phyloP scores from a whole-genome alignment of 2,329 filamentous ascomycete species.

The Sordariomycetes sp. region DNA sequence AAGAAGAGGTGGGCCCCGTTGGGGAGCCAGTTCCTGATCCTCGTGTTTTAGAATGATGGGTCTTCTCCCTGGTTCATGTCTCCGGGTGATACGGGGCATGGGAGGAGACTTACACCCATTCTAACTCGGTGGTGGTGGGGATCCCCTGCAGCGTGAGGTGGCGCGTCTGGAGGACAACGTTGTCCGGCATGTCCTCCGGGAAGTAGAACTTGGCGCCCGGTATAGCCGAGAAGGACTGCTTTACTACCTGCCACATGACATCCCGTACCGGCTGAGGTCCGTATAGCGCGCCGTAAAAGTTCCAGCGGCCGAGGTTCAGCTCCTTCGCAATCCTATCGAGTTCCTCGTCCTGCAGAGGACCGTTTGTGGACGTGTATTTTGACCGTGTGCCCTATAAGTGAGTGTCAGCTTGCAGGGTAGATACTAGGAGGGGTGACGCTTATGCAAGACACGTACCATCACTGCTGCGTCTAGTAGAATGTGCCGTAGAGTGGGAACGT shows the following conservation, averaged over 20 bases:
- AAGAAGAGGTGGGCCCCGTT: slow-evolving; percentile 25
- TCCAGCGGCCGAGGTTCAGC: slow-evolving; percentile 29
- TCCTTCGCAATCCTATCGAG: slow-evolving; percentile 26
- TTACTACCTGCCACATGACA: slow-evolving; percentile 17
- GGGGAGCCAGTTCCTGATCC: slow-evolving; percentile 19
- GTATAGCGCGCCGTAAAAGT: slow-evolving; percentile 30
- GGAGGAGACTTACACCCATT: slow-evolving; percentile 15
- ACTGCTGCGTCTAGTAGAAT: slow-evolving; percentile 29
- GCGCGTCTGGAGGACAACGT: slow-evolving; percentile 18
- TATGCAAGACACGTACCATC: slow-evolving; percentile 11
- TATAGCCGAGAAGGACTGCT: slow-evolving; percentile 20
- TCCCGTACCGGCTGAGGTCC: slow-evolving; percentile 15
- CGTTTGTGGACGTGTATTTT: slow-evolving; percentile 10
- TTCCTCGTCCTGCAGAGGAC: slow-evolving; percentile 23
- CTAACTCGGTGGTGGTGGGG: slow-evolving; percentile 26
- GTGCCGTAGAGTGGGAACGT: slow-evolving; percentile 32
- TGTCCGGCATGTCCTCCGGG: slow-evolving; percentile 19
- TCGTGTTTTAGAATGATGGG: neutral
- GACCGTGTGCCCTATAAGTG: slow-evolving; percentile 6
- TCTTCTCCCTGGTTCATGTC: too few relatives aligned
- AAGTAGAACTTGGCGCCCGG: slow-evolving; percentile 21
- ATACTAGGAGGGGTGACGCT: too few relatives aligned
- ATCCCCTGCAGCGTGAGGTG: slow-evolving; percentile 20
- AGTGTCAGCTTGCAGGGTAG: too few relatives aligned
- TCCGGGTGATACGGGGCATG: too few relatives aligned